phyloP scores from a whole-genome alignment of 129 eudicot genomes.

The Sambucus nigra region DNA sequence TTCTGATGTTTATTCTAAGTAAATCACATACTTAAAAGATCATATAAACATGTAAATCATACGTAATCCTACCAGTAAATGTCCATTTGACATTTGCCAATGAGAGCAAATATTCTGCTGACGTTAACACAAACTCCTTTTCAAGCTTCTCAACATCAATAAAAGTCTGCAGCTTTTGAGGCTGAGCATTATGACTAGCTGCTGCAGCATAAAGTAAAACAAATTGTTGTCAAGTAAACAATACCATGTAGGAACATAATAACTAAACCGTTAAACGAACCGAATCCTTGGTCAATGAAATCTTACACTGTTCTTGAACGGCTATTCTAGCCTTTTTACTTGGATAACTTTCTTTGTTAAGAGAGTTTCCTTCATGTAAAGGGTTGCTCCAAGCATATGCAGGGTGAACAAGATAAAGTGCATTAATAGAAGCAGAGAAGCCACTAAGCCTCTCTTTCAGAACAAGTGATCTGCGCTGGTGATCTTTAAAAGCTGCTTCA shows the following conservation, averaged over 20 bases:
- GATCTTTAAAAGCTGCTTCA: conserved; percentile 55
- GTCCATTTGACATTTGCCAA: conserved; percentile 71
- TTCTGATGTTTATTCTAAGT: not conserved
- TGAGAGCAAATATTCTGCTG: conserved; percentile 83
- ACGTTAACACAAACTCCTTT: conserved; percentile 75
- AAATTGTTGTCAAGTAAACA: not conserved
- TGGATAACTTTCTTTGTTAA: conserved; percentile 42
- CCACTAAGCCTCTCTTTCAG: conserved; percentile 88
- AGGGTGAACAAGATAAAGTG: conserved; percentile 83
- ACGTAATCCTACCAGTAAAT: conserved; percentile 46
- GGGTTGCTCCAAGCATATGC: conserved; percentile 82
- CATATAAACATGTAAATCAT: not conserved
- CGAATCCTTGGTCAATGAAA: not conserved
- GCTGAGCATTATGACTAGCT: conserved; percentile 29
- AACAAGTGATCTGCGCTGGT: conserved; percentile 41
- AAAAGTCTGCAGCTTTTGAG: conserved; percentile 40
- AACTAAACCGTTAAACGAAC: not conserved
- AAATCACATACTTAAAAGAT: conserved; percentile 1
- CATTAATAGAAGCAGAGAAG: conserved; percentile 87
- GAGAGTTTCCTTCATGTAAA: conserved; percentile 31
- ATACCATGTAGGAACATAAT: not conserved
- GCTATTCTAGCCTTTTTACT: conserved; percentile 68
- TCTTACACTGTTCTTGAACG: conserved; percentile 53
- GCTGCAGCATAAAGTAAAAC: conserved; percentile 24
- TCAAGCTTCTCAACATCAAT: conserved; percentile 69